These are phyloP conservation scores for Deinandra increscens DNA, from an alignment of 129 eudicot species.

Conservation along the genomic window DNA sequence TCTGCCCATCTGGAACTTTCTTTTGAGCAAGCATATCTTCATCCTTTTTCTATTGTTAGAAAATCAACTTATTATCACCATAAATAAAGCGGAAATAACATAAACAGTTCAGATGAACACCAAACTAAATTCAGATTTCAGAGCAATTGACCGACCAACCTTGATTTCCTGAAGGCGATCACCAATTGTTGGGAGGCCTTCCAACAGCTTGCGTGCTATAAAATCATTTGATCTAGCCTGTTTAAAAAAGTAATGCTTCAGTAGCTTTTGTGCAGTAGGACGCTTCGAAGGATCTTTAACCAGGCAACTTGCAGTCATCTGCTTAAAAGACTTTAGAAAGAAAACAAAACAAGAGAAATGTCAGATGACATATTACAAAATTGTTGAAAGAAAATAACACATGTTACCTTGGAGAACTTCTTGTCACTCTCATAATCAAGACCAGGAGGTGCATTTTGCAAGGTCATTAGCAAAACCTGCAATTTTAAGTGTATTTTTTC, in stretches of 20 bases:
- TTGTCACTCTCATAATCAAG: slow-evolving; percentile 34
- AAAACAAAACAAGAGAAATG: slow-evolving; percentile 16
- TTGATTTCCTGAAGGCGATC: slow-evolving; percentile 72
- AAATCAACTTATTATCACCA: slow-evolving; percentile 16
- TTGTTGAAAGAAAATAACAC: slow-evolving; percentile 8
- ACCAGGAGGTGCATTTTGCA: slow-evolving; percentile 45
- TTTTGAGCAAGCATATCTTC: slow-evolving; percentile 97
- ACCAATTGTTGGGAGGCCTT: slow-evolving; percentile 78
- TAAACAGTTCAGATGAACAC: not conserved
- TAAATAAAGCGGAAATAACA: slow-evolving; percentile 12
- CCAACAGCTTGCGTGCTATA: slow-evolving; percentile 45
- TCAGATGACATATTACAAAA: slow-evolving; percentile 12
- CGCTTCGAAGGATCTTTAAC: slow-evolving; percentile 48
- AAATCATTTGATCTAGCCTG: slow-evolving; percentile 49
- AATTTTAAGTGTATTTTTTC: not conserved
- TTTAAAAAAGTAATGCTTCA: slow-evolving; percentile 40
- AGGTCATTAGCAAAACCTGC: slow-evolving; percentile 42
- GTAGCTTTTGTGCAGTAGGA: slow-evolving; percentile 39
- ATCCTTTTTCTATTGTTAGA: slow-evolving; percentile 65
- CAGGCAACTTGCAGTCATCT: slow-evolving; percentile 51
- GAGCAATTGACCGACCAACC: slow-evolving; percentile 40
- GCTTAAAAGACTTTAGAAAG: slow-evolving; percentile 43
- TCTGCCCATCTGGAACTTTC: slow-evolving; percentile 92
- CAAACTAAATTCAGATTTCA: not conserved
- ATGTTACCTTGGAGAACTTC: slow-evolving; percentile 40